Base-by-base conservation (phyloP, 352 stramenopile species). In the Pythium apleroticum region DNA sequence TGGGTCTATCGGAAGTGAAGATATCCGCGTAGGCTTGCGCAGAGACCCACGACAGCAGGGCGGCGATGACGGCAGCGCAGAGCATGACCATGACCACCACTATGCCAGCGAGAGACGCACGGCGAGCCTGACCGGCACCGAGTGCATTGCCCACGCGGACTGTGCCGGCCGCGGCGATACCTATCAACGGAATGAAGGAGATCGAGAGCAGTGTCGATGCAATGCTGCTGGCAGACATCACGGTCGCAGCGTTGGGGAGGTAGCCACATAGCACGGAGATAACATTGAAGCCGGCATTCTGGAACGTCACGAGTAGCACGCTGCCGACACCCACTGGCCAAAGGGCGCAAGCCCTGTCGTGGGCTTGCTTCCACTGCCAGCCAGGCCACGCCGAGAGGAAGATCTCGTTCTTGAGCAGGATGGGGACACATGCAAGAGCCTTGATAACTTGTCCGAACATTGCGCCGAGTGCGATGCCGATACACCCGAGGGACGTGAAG, bases 91-190 rank as follows among this genome's bases (percentile, higher is more conserved):
- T 72, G 56, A 81, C 60, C 3, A 52, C 43, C 4, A 39, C 39
- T 3, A 41, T 5, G 9, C 39, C 39, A 25, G 82, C 73, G 52
- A 86, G 28, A 11, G 67, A 69, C 2, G 80, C 80, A 30, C 80
- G 72, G 7, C 66, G 63, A 12, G 78, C 68, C 27, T 86, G 73
- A 12, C 78, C 76, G 30, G 78, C 78, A 33, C 80, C 80, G 14
- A 84, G 65, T 20, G 80, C 80, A 25, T 89, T 89, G 19, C 80
- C 80, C 43, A 88, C 78, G 27, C 80, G 76, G 41, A 84, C 75
- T 25, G 75, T 78, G 17, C 80, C 78, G 2, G 72, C 73, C 10
- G 86, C 69, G n/a, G 70, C 77, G 35, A 89, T 73, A 1, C 78
- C 78, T 7, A 81, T 60, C 22, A 88, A 60, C 7, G 80, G 73